A percentile compares a stretch with the other conserved stretches of the same genome.
These are phyloP conservation scores for Leccinum angustisporum DNA, from an alignment of 1,284 basidiomycete genomes.

Conservation along the genomic window DNA sequence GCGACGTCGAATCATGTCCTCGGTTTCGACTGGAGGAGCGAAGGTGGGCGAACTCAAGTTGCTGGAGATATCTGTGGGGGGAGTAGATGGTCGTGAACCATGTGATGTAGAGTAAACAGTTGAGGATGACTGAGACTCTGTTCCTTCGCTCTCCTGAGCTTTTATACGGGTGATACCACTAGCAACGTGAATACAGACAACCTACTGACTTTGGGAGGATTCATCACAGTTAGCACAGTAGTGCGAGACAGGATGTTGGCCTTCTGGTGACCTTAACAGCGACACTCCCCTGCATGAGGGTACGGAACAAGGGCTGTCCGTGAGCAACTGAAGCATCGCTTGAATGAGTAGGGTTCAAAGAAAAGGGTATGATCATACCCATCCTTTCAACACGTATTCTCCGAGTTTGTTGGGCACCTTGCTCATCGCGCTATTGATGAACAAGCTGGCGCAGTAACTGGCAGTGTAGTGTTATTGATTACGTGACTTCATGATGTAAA, in stretches of 20 bases:
- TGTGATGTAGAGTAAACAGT: constrained; percentile 49
- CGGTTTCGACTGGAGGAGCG: constrained; percentile 58
- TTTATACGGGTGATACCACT: constrained; percentile 11
- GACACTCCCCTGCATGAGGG: constrained; percentile 58
- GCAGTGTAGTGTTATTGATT: constrained; percentile 7
- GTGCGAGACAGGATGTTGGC: constrained; percentile 42
- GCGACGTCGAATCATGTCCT: constrained; percentile 61
- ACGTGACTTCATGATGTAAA: constrained; percentile 21
- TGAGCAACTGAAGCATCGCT: constrained; percentile 52
- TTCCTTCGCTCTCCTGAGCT: constrained; percentile 25
- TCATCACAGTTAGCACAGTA: constrained; percentile 67
- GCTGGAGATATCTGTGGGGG: constrained; percentile 70
- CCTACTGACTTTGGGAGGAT: constrained; percentile 34
- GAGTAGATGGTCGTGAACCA: constrained; percentile 64
- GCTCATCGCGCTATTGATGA: constrained; percentile 40
- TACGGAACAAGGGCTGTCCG: constrained; percentile 59
- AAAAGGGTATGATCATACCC: constrained; percentile 47
- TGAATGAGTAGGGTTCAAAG: constrained; percentile 12
- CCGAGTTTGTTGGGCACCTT: constrained; percentile 60
- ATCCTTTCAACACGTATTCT: constrained; percentile 74
- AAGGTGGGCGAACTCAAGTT: constrained; percentile 60
- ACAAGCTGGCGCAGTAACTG: background rate
- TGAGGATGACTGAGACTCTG: constrained; percentile 40
- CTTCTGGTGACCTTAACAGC: constrained; percentile 64
- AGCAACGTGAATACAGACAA: constrained; percentile 1